Evolutionary conservation across 176 grass and related monocot genomes (phyloP).

Genomic region (Oryza meyeriana): DNA sequence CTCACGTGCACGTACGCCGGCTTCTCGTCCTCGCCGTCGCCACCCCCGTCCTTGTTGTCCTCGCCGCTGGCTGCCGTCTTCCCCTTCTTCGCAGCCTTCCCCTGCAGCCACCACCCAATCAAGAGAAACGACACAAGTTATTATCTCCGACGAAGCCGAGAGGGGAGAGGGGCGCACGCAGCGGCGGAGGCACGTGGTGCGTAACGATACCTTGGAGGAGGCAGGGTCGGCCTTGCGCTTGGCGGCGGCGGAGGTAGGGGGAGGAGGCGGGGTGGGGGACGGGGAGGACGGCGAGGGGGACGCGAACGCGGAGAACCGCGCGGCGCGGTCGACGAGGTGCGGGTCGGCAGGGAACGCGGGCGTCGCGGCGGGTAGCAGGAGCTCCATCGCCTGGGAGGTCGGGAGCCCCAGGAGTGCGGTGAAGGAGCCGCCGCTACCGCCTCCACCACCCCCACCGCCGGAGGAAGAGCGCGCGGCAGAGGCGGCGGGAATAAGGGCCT

Average conservation of each 20-base stretch:
- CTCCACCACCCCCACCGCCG: not conserved
- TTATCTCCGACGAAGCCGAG: not conserved
- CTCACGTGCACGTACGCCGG: conserved; percentile 80
- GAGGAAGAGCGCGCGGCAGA: conserved; percentile 5
- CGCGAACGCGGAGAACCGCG: conserved; percentile 57
- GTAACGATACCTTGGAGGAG: conserved; percentile 29
- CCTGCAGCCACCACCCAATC: conserved; percentile 16
- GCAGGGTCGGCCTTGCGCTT: conserved; percentile 47
- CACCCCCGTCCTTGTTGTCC: conserved; percentile 8
- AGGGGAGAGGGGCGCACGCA: not conserved
- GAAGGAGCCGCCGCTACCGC: conserved; percentile 42
- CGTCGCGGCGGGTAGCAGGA: conserved; percentile 37
- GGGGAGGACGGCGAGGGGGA: conserved; percentile 28
- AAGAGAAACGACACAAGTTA: not conserved
- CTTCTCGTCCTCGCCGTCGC: conserved; percentile 56
- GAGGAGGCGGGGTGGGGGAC: not conserved
- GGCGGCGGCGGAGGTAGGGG: not conserved
- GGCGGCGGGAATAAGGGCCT: not conserved
- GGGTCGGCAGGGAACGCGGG: conserved; percentile 64
- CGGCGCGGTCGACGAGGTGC: conserved; percentile 54
- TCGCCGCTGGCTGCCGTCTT: conserved; percentile 37
- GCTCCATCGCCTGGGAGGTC: conserved; percentile 45
- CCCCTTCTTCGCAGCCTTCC: conserved; percentile 55
- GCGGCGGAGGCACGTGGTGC: not conserved
- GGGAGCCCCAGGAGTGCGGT: conserved; percentile 60